Evolutionary conservation across 129 eudicot species (phyloP).

Genomic region (Smallanthus sonchifolius): DNA sequence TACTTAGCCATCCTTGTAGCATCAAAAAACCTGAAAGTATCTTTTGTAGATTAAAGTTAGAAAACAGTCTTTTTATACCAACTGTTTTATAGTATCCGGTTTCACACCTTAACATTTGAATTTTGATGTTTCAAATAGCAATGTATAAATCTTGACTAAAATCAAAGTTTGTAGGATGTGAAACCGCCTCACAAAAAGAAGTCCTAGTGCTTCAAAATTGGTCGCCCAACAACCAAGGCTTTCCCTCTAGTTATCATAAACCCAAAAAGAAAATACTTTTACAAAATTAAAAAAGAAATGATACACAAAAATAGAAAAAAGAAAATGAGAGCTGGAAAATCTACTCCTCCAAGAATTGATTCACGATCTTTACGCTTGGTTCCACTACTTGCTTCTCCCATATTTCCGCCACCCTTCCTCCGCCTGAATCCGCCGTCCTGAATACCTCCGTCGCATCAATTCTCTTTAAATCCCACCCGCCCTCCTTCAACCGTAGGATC

Average conservation of each 20-base stretch:
- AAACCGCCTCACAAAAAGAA: no score
- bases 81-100: no score
- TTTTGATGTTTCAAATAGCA: not conserved
- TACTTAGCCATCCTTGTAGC: no score
- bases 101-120: not conserved
- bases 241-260: no score
- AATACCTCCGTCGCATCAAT: conserved; percentile 72
- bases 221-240: no score
- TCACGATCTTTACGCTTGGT: conserved; percentile 81
- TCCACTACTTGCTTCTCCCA: conserved; percentile 74
- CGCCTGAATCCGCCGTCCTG: conserved; percentile 33
- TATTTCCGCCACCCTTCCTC: conserved; percentile 27
- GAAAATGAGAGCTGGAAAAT: conserved; percentile 48
- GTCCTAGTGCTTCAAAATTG: no score
- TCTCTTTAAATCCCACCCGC: conserved; percentile 66
- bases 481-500: conserved; percentile 62
- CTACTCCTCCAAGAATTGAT: conserved; percentile 75
- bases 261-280: not conserved
- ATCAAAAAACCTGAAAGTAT: no score
- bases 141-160: not conserved
- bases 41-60: no score
- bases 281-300: not conserved
- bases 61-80: no score
- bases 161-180: not conserved
- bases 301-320: not conserved